Percentiles rank a stretch among this genome's conserved stretches.
phyloP scores from a whole-genome alignment of 768 basidiomycete species.

The Mycena rebaudengoi region DNA sequence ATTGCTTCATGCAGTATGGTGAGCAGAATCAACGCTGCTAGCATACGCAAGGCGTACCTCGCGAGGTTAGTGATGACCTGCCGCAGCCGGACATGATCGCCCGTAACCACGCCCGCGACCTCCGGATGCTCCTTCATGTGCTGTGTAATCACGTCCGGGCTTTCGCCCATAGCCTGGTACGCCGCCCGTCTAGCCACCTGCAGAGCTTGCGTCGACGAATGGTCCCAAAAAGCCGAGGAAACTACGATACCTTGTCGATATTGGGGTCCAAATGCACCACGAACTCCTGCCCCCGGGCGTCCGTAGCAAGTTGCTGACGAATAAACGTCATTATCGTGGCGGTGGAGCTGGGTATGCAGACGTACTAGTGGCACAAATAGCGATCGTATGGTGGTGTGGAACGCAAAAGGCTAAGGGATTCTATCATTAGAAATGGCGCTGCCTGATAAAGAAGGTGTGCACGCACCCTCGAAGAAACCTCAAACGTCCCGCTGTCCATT shows the following conservation, averaged over 20 bases:
- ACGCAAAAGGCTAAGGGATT: slow-evolving; percentile 69
- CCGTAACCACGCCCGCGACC: slow-evolving; percentile 76
- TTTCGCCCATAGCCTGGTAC: slow-evolving; percentile 67
- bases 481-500: slow-evolving; percentile 89
- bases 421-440: not conserved
- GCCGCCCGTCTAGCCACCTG: slow-evolving; percentile 68
- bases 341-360: not conserved
- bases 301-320: slow-evolving; percentile 61
- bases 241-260: slow-evolving; percentile 70
- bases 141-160: slow-evolving; percentile 46
- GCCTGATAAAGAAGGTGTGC: slow-evolving; percentile 3
- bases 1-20: slow-evolving; percentile 58
- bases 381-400: slow-evolving; percentile 81
- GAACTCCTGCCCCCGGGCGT: slow-evolving; percentile 73
- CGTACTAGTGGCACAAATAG: slow-evolving; percentile 67
- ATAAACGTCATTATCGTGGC: not conserved
- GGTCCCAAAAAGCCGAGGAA: not conserved
- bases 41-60: slow-evolving; percentile 52
- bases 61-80: slow-evolving; percentile 88
- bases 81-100: slow-evolving; percentile 83
- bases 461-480: slow-evolving; percentile 64
- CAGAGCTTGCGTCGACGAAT: slow-evolving; percentile 1
- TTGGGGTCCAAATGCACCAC: slow-evolving; percentile 71
- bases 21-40: slow-evolving; percentile 3
- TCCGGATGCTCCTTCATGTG: slow-evolving; percentile 55